Percentiles rank a stretch among this genome's conserved stretches.
phyloP scores from a whole-genome alignment of 192 early-diverging fungal genomes.

The Anaeromyces robustus region DNA sequence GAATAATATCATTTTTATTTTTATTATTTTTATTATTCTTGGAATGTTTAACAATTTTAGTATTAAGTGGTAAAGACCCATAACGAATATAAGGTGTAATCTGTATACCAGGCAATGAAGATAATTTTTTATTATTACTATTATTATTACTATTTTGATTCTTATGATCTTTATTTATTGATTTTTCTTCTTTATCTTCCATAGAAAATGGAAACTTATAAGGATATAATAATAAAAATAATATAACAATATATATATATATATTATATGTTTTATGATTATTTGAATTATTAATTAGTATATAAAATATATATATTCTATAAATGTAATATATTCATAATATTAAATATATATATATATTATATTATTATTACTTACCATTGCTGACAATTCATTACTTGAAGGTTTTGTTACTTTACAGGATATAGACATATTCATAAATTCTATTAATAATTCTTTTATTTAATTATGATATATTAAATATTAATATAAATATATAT shows the following conservation, averaged over 20 bases:
- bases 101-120: conserved; percentile 5
- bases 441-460: neutral
- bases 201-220: conserved; percentile 11
- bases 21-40: neutral
- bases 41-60: neutral
- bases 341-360: no score
- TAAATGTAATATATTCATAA: no score
- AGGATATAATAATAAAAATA: no score
- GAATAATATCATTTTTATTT: neutral
- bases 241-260: no score
- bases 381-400: neutral
- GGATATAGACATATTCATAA: neutral
- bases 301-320: no score
- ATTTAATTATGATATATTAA: no score
- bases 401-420: neutral
- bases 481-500: no score
- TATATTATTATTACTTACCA: neutral
- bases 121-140: conserved; percentile 15
- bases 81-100: conserved; percentile 21
- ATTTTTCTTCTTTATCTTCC: no score
- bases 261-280: no score
- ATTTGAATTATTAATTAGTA: no score
- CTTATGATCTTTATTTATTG: conserved; percentile 4
- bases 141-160: conserved; percentile 14
- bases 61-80: neutral